Evolutionary conservation across 305 asterid species (phyloP).

Genomic region (Galium porrigens): DNA sequence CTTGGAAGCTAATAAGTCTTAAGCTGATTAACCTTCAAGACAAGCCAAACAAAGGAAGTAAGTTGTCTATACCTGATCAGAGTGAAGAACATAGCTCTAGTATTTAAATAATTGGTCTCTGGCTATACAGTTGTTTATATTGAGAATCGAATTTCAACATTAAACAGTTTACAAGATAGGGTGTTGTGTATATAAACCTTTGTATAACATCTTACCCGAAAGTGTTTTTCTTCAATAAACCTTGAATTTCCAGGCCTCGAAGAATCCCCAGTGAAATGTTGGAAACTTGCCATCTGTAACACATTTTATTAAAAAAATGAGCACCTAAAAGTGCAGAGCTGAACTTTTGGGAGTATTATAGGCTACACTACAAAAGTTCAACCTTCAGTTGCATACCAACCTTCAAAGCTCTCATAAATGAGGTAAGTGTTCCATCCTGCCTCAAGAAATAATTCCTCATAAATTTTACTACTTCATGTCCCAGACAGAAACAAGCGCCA

Average conservation of each 20-base stretch:
- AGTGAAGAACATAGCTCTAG: background rate
- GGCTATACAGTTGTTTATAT: background rate
- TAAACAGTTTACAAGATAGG: background rate
- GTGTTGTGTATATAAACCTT: constrained; percentile 10
- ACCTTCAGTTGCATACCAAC: constrained; percentile 23
- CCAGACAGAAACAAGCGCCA: constrained; percentile 46
- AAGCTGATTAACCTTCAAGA: background rate
- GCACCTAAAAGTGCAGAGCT: background rate
- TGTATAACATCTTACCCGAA: constrained; percentile 33
- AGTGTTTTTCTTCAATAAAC: constrained; percentile 25
- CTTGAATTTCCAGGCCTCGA: constrained; percentile 29
- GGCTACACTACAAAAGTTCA: background rate
- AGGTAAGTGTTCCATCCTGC: constrained; percentile 83
- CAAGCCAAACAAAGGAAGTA: background rate
- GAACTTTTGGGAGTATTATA: background rate
- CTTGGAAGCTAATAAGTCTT: background rate
- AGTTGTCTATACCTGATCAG: background rate
- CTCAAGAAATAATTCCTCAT: constrained; percentile 64
- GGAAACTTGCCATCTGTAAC: constrained; percentile 55
- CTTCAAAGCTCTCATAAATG: constrained; percentile 71
- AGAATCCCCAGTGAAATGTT: constrained; percentile 47
- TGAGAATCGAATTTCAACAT: constrained; percentile 1
- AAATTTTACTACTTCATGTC: constrained; percentile 50
- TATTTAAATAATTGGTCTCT: background rate
- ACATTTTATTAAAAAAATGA: background rate